Conservation (phyloP, 257 asterid species). For the Cordia subcordata region DNA sequence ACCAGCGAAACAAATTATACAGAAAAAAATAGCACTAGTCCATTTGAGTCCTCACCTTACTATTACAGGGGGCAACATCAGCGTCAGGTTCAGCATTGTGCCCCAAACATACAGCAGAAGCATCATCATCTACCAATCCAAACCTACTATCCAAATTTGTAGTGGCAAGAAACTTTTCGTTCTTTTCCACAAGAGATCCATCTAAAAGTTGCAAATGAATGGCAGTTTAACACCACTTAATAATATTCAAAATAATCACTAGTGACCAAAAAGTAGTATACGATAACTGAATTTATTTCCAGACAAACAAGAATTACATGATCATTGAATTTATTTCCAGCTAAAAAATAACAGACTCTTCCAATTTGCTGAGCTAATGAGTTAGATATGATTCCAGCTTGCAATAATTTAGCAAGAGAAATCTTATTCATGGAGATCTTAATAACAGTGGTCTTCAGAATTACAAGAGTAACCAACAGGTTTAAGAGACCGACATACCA, state of each 20-base stretch:
- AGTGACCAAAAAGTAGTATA: no score
- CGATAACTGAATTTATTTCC: no score
- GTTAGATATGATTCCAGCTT: neutral
- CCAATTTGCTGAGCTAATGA: no score
- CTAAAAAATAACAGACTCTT: no score
- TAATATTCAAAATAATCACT: no score
- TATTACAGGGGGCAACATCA: constrained; percentile 19
- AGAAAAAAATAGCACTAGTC: no score
- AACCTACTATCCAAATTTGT: constrained; percentile 51
- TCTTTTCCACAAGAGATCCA: constrained; percentile 39
- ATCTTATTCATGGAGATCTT: neutral
- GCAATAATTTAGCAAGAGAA: neutral
- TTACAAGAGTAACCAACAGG: neutral
- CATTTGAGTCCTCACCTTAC: constrained; percentile 41
- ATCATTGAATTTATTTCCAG: no score
- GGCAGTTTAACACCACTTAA: constrained; percentile 11
- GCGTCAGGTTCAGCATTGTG: constrained; percentile 28
- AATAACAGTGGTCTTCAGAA: neutral
- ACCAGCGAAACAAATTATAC: no score
- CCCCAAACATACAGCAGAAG: constrained; percentile 35
- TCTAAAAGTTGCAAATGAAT: constrained; percentile 37
- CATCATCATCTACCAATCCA: constrained; percentile 47
- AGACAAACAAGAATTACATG: no score
- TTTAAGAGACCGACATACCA: constrained; percentile 38
- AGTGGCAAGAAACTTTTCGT: constrained; percentile 41